Conservation (phyloP, 768 basidiomycete species). For the Tremella mesenterica region DNA sequence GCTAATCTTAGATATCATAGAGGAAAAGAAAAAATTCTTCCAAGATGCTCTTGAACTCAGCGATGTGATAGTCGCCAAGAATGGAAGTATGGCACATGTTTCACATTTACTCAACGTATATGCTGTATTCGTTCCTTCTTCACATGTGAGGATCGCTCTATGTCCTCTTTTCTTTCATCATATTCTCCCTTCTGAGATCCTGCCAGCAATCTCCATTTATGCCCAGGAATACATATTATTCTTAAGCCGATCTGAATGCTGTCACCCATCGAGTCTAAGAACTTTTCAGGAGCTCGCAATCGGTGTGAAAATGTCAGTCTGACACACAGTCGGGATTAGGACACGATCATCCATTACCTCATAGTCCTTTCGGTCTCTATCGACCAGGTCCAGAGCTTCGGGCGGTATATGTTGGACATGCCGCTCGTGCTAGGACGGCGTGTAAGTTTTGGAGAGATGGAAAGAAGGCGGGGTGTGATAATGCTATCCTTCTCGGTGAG, state of each 20-base stretch:
- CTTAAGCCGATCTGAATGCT: background rate
- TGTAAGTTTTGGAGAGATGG: constrained; percentile 29
- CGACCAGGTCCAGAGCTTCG: constrained; percentile 39
- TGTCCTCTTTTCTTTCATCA: background rate
- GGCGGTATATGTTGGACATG: constrained; percentile 33
- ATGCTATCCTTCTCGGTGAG: constrained; percentile 35
- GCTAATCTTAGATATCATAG: constrained; percentile 22
- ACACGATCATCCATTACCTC: constrained; percentile 12
- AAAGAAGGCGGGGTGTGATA: constrained; percentile 37
- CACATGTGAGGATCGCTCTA: constrained; percentile 21
- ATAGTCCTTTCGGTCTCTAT: constrained; percentile 38
- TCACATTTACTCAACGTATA: constrained; percentile 36
- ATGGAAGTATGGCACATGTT: constrained; percentile 36
- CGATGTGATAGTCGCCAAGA: constrained; percentile 29
- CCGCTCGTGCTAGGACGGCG: constrained; percentile 28
- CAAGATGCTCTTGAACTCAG: constrained; percentile 29
- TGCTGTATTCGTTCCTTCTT: constrained; percentile 39
- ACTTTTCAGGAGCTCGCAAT: too few species aligned
- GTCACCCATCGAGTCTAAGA: too few species aligned
- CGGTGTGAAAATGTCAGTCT: too few species aligned
- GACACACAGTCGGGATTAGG: constrained; percentile 40
- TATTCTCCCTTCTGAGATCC: background rate
- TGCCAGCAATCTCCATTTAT: too few species aligned
- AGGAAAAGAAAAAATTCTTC: constrained; percentile 33
- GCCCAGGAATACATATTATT: too few species aligned